phyloP scores from a whole-genome alignment of 106 monocot genomes.

The Apostasia ramifera region DNA sequence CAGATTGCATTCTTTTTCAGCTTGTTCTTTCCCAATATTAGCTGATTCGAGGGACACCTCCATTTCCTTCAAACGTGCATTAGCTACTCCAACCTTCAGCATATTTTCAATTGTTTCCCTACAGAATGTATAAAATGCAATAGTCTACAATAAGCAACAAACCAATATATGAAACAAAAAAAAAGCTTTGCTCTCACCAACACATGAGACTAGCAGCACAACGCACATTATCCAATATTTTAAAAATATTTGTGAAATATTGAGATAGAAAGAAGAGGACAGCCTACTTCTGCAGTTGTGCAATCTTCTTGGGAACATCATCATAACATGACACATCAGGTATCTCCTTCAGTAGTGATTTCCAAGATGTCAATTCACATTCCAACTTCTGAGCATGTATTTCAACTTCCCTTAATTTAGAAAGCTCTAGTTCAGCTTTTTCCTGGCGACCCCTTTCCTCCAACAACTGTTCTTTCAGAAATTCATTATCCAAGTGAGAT shows the following conservation, averaged over 20 bases:
- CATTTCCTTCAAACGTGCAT: conserved; percentile 52
- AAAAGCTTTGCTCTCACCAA: not conserved
- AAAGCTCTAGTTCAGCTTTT: conserved; percentile 66
- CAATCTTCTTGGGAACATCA: conserved; percentile 72
- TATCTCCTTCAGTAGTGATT: conserved; percentile 62
- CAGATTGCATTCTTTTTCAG: conserved; percentile 52
- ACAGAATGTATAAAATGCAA: conserved; percentile 10
- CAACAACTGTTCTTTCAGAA: conserved; percentile 76
- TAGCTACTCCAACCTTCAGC: conserved; percentile 67
- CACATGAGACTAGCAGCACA: not conserved
- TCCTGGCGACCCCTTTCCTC: conserved; percentile 78
- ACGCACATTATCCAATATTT: too few relatives aligned
- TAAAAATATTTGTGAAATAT: too few relatives aligned
- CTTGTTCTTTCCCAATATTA: conserved; percentile 41
- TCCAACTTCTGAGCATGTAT: conserved; percentile 50
- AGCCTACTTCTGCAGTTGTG: conserved; percentile 67
- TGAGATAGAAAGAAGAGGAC: not conserved
- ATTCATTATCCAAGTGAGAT: conserved; percentile 55
- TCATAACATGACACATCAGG: conserved; percentile 67
- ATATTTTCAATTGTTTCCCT: conserved; percentile 73
- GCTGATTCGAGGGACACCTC: conserved; percentile 57
- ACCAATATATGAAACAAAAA: not conserved
- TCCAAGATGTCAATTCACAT: conserved; percentile 64
- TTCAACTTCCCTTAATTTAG: conserved; percentile 51
- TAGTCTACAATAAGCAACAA: not conserved